Conservation (phyloP, 2,329 filamentous ascomycete species). For the Botryotinia globosa region DNA sequence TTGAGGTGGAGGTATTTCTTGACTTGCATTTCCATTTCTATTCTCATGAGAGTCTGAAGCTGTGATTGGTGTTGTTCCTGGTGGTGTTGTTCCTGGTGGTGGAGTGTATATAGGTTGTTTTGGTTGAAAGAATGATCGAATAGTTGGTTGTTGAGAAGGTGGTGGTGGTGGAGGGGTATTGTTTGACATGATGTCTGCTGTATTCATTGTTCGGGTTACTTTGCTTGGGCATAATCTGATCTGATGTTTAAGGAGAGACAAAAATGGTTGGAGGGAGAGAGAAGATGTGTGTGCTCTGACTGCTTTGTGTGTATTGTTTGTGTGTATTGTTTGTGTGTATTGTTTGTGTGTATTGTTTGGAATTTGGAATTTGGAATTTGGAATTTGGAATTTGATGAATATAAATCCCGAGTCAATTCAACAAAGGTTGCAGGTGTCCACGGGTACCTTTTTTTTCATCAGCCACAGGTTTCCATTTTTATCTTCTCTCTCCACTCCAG, state of each 20-base stretch:
- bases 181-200: conserved; percentile 6
- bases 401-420: too few relatives aligned
- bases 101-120: conserved; percentile 46
- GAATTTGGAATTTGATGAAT: too few relatives aligned
- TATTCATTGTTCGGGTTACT: background rate
- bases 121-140: conserved; percentile 61
- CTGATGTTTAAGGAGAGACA: background rate
- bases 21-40: background rate
- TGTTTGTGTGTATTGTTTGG: too few relatives aligned
- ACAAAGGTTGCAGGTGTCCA: too few relatives aligned
- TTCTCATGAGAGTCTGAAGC: background rate
- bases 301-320: too few relatives aligned
- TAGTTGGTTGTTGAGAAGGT: conserved; percentile 49
- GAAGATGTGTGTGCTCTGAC: background rate
- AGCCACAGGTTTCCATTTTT: conserved; percentile 3
- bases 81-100: conserved; percentile 42
- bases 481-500: background rate
- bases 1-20: conserved; percentile 23
- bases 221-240: background rate
- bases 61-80: conserved; percentile 28
- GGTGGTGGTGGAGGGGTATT: conserved; percentile 21
- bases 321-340: too few relatives aligned
- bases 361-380: too few relatives aligned
- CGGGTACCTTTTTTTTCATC: too few relatives aligned
- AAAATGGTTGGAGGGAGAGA: background rate